Conservation (phyloP, 495 filamentous ascomycete species). For the Wilcoxina mikolae region DNA sequence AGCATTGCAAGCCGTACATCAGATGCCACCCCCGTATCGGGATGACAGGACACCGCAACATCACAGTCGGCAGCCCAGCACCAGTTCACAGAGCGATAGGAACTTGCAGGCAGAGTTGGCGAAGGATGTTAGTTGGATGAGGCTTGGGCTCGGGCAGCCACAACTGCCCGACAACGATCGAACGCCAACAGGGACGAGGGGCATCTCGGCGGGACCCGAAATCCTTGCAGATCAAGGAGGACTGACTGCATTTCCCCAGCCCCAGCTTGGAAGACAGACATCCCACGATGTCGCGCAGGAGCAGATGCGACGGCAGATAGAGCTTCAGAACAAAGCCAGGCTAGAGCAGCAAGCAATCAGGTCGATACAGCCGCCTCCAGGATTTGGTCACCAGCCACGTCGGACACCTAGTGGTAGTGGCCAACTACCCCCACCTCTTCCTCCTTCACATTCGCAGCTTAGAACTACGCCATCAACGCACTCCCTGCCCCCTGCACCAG, state of each 20-base stretch:
- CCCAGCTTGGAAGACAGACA: conserved; percentile 21
- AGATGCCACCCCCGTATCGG: neutral
- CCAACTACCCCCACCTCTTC: conserved; percentile 17
- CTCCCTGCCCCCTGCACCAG: neutral
- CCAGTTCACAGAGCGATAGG: conserved; percentile 14
- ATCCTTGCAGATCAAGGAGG: conserved; percentile 1
- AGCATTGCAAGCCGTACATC: conserved; percentile 12
- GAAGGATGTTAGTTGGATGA: conserved; percentile 28
- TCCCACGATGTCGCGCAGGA: conserved; percentile 24
- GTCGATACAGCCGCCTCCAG: conserved; percentile 17
- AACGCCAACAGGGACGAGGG: neutral
- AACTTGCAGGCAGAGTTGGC: conserved; percentile 21
- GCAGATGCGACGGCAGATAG: conserved; percentile 23
- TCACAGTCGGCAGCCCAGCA: conserved; percentile 2
- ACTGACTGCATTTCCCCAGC: conserved; percentile 14
- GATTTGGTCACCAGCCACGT: conserved; percentile 21
- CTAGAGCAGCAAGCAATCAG: conserved; percentile 12
- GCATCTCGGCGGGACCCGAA: neutral
- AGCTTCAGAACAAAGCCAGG: conserved; percentile 15
- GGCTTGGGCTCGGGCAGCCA: conserved; percentile 13
- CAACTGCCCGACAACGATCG: neutral
- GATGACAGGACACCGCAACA: conserved; percentile 6
- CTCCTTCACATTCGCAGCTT: conserved; percentile 20
- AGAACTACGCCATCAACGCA: conserved; percentile 3
- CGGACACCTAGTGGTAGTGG: neutral